Evolutionary conservation across 2,329 filamentous ascomycete genomes (phyloP), one percentile per base, ranked within the genome.

Genomic region (Verticillium zaregamsianum): DNA sequence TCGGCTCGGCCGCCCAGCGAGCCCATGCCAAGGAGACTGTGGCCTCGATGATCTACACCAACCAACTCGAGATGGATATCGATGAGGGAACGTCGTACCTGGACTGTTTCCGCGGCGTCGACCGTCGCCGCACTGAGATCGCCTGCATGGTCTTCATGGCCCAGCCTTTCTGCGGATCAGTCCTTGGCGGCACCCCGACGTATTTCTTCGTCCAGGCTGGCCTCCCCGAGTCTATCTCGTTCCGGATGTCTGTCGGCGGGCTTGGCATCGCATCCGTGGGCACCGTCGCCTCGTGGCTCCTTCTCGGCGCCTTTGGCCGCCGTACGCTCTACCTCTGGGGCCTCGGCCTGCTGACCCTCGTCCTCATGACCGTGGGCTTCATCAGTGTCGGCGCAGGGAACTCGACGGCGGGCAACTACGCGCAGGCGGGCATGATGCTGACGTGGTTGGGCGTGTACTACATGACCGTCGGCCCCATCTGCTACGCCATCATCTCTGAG

Each of bases 31-130:
- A 63, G 6, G 54, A 65, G 58, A 64, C 63, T 11, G 57, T 67
- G 3, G 63, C 65, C 28, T 64, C 65, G 66, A 67, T 66, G 61
- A 37, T 61, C 14, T 61, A 66, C 55, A 67, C 66, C 11, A 64
- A 64, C 37, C 55, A 64, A 40, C 74, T 62, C 9, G 60, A 63
- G 40, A 32, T 28, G 2, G 11, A 70, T 12, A 68, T 76, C n/a
- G 69, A 70, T 0, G 68, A 68, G 0, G 77, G 77, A 2, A 75
- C 73, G 0, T 74, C 70, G 0, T 82, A 82, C 62, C 63, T 63
- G 55, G 77, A 80, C 65, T 80, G 77, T 64, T 82, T 82, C 67
- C 73, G 72, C 28, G 75, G 75, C 17, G 69, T 73, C 6, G 75
- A 82, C 45, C 70, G 76, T 4, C 72, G 76, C 11, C 66, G 77